phyloP scores from a whole-genome alignment of 2,329 filamentous ascomycete species.

The Fusarium circinatum region DNA sequence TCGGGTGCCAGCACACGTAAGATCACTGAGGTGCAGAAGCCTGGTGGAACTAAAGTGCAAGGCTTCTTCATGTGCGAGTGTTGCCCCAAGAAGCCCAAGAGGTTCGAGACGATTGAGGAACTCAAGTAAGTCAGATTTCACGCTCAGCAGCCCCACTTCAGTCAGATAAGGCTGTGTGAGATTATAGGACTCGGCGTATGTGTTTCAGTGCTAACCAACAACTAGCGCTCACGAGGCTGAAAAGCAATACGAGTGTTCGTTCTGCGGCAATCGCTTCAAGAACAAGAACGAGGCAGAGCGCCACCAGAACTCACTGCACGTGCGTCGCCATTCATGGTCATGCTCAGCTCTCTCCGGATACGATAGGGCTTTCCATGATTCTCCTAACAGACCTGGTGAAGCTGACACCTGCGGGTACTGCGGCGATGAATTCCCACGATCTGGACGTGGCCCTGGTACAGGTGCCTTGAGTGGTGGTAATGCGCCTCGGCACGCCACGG shows the following conservation, averaged over 20 bases:
- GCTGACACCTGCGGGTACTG: conserved; percentile 94
- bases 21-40: conserved; percentile 61
- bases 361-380: conserved; percentile 88
- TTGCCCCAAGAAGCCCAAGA: conserved; percentile 37
- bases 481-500: conserved; percentile 65
- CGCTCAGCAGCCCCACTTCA: conserved; percentile 6
- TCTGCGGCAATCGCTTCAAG: conserved; percentile 95
- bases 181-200: neutral
- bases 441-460: conserved; percentile 53
- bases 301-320: conserved; percentile 93
- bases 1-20: conserved; percentile 64
- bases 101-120: conserved; percentile 37
- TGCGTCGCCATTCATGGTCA: conserved; percentile 95
- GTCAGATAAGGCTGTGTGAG: conserved; percentile 10
- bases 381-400: conserved; percentile 71
- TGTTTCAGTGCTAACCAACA: conserved; percentile 37
- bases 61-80: conserved; percentile 40
- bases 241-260: conserved; percentile 94
- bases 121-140: conserved; percentile 72
- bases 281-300: conserved; percentile 99
- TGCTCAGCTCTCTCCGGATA: conserved; percentile 85
- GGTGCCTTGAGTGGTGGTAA: conserved; percentile 50
- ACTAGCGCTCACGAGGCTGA: conserved; percentile 86
- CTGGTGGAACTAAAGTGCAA: conserved; percentile 63
- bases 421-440: conserved; percentile 82